A percentile compares a stretch with the other conserved stretches of the same genome.
phyloP scores from a whole-genome alignment of 306 rosid species.

The Abrus pulchellus region DNA sequence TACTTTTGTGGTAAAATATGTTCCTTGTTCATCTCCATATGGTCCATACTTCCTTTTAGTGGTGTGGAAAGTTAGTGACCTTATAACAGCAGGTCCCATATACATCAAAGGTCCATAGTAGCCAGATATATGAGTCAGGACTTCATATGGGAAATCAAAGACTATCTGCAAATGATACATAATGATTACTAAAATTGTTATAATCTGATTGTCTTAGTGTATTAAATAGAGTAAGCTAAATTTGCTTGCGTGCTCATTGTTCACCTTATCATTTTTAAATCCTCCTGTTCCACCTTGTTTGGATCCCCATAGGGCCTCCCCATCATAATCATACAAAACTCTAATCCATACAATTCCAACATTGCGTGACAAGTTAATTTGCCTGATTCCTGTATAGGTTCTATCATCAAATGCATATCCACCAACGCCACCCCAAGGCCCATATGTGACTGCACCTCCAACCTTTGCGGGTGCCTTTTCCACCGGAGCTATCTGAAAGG shows the following conservation, averaged over 20 bases:
- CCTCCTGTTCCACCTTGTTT: conserved; percentile 89
- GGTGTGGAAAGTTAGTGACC: conserved; percentile 84
- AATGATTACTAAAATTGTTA: background rate
- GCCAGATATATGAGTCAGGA: conserved; percentile 84
- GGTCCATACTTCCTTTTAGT: conserved; percentile 77
- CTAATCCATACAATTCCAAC: conserved; percentile 76
- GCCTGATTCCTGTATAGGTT: conserved; percentile 66
- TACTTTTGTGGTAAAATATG: conserved; percentile 66
- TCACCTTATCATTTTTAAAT: conserved; percentile 80
- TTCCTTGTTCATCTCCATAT: conserved; percentile 90
- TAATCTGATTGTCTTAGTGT: conserved; percentile 20
- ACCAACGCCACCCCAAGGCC: conserved; percentile 89
- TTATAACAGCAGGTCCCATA: conserved; percentile 83
- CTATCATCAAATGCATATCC: conserved; percentile 82
- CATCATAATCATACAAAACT: conserved; percentile 74
- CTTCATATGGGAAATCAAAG: conserved; percentile 86
- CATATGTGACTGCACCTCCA: conserved; percentile 62
- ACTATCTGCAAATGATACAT: conserved; percentile 65
- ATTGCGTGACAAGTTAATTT: conserved; percentile 78
- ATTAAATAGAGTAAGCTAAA: conserved; percentile 17
- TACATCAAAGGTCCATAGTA: conserved; percentile 72
- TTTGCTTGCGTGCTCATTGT: conserved; percentile 14
- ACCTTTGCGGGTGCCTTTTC: conserved; percentile 55
- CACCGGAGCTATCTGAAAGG: conserved; percentile 45
- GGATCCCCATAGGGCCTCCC: conserved; percentile 74